Evolutionary conservation across 345 rosid genomes (phyloP), one percentile per base, ranked within the genome.

Genomic region (Orychophragmus violaceus): DNA sequence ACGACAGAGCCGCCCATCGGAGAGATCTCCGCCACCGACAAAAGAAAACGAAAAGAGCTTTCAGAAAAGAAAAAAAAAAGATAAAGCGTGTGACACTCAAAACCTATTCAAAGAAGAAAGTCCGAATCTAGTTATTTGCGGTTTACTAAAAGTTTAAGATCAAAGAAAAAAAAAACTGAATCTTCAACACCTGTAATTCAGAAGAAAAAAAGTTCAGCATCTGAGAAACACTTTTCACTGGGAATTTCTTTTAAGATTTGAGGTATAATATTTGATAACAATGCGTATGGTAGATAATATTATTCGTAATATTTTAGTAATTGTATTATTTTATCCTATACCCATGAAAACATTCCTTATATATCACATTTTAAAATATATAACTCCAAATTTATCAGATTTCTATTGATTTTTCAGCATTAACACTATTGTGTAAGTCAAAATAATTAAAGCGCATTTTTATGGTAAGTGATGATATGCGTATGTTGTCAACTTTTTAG

Each of bases 321-420:
- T 22, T 4, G 17, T 54, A 8, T 29, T 33, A 41, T 16, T 17
- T 62, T 41, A 13, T 62, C 39, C 4, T 70, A 41, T 14, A n/a
- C 11, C 28, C n/a, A n/a, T n/a, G n/a, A 65, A 35, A 1, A 45
- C 32, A 32, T 54, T 71, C 75, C 57, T 63, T 33, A 53, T 39
- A 44, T 32, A 23, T 7, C 28, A 54, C 14, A 30, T 53, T 62
- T 62, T 13, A 24, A 25, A 4, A 42, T 1, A 25, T 21, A 41
- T 45, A 6, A 18, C 55, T 55, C 56, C 41, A 48, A 32, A 9
- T 6, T 7, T 55, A 62, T 19, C 23, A 41, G 14, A 30, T 32
- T 23, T 63, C 33, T 24, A 4, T 22, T 54, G 4, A 6, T 30
- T 44, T 62, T 53, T 46, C 68, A 29, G 39, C 17, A 54, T 18